phyloP scores from a whole-genome alignment of 345 rosid genomes.

The Nephelium lappaceum region DNA sequence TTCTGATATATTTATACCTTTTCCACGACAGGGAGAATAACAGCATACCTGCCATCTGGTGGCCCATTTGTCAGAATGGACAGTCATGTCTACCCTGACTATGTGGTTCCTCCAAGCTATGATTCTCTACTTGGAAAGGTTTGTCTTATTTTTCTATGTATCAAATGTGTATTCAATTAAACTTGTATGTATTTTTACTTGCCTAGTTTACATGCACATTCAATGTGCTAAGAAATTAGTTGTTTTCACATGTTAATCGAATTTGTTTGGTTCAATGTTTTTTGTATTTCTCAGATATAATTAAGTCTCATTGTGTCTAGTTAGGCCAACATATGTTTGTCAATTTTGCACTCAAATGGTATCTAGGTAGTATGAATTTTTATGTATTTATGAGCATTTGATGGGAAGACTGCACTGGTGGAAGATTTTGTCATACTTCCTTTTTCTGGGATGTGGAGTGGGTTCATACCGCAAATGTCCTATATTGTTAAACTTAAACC shows the following conservation, averaged over 20 bases:
- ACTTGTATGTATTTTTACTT: background rate
- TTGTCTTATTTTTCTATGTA: constrained; percentile 21
- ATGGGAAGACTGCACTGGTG: background rate
- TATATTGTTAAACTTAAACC: background rate
- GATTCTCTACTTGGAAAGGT: constrained; percentile 99
- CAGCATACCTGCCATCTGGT: constrained; percentile 96
- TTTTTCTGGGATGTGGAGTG: constrained; percentile 1
- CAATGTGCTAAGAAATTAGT: background rate
- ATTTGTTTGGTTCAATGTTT: background rate
- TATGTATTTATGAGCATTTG: background rate
- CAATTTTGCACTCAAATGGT: background rate
- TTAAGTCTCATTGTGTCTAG: background rate
- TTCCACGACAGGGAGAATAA: constrained; percentile 77
- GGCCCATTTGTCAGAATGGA: constrained; percentile 99
- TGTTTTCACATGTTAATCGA: background rate
- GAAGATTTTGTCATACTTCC: background rate
- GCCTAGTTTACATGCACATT: background rate
- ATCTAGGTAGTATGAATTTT: background rate
- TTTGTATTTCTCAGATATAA: background rate
- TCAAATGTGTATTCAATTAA: background rate
- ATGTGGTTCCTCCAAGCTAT: constrained; percentile 98
- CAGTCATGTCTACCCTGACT: constrained; percentile 96
- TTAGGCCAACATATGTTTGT: background rate
- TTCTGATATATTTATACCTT: constrained; percentile 7
- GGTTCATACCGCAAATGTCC: background rate